These are phyloP conservation scores for Globisporangium nodosum DNA, from an alignment of 352 stramenopile species.

Conservation along the genomic window DNA sequence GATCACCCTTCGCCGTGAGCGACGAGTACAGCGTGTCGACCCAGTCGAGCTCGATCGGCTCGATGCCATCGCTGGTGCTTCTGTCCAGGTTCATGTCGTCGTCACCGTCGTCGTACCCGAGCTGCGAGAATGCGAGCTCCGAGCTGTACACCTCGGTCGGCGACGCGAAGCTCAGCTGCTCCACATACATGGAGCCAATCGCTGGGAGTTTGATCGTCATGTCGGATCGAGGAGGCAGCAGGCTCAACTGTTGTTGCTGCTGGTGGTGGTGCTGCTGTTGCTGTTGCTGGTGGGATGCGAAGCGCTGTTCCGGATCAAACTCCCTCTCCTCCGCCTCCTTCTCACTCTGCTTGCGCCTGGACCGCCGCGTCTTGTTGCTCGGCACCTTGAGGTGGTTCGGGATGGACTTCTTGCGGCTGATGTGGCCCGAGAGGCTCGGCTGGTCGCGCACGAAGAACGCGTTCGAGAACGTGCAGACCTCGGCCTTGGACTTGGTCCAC, in stretches of 20 bases:
- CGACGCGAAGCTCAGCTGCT: conserved; percentile 24
- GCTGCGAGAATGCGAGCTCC: conserved; percentile 18
- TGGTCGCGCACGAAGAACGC: conserved; percentile 56
- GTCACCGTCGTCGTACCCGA: conserved; percentile 8
- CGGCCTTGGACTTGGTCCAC: conserved; percentile 62
- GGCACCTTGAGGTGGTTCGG: conserved; percentile 1
- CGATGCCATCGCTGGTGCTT: neutral
- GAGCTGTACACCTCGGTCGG: conserved; percentile 30
- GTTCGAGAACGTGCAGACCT: conserved; percentile 81
- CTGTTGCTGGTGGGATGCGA: neutral
- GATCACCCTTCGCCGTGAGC: conserved; percentile 15
- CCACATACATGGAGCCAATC: conserved; percentile 1
- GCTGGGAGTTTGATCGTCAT: conserved; percentile 38
- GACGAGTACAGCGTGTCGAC: conserved; percentile 65
- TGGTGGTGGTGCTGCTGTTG: neutral
- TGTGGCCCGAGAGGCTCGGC: conserved; percentile 49
- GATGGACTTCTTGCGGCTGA: conserved; percentile 52
- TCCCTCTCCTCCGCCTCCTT: neutral
- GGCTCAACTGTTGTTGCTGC: neutral
- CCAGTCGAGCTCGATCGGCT: conserved; percentile 33
- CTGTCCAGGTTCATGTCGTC: conserved; percentile 14
- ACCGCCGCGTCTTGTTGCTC: neutral
- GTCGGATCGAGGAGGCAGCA: neutral
- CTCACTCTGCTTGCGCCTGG: conserved; percentile 7
- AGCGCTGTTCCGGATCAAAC: neutral